These are phyloP conservation scores for Podila verticillata DNA, from an alignment of 192 early-diverging fungal genomes.

Conservation along the genomic window DNA sequence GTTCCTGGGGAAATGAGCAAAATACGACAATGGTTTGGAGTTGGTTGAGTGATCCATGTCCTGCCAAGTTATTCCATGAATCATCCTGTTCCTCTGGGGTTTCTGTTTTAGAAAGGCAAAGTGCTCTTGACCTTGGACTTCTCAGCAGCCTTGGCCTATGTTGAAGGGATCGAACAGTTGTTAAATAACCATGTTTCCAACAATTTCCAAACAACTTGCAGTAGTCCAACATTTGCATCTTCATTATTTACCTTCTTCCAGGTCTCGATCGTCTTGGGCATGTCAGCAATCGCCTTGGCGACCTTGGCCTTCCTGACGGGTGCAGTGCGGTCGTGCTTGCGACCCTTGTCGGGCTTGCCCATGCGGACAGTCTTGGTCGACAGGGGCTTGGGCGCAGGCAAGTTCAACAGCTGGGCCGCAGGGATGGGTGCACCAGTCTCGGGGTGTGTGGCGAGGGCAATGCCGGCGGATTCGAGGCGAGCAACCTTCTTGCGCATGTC, in stretches of 20 bases:
- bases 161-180: neutral
- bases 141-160: conserved; percentile 45
- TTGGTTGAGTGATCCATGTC: neutral
- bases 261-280: conserved; percentile 55
- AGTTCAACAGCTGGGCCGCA: conserved; percentile 28
- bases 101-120: conserved; percentile 34
- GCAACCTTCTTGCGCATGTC: conserved; percentile 47
- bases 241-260: conserved; percentile 49
- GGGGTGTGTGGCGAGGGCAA: conserved; percentile 40
- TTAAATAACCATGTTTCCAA: too few species aligned
- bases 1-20: too few species aligned
- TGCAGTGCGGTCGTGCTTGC: conserved; percentile 52
- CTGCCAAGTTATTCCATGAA: neutral
- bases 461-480: conserved; percentile 33
- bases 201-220: too few species aligned
- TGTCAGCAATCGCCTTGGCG: conserved; percentile 55
- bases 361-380: conserved; percentile 49
- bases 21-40: too few species aligned
- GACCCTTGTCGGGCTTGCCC: conserved; percentile 52
- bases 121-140: conserved; percentile 50
- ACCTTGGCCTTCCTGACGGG: conserved; percentile 50
- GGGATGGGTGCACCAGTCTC: conserved; percentile 45
- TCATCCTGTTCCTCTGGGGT: neutral
- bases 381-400: conserved; percentile 31
- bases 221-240: too few species aligned